These are phyloP conservation scores for Saksenaea oblongispora DNA, from an alignment of 371 early-diverging fungal genomes.

Conservation along the genomic window DNA sequence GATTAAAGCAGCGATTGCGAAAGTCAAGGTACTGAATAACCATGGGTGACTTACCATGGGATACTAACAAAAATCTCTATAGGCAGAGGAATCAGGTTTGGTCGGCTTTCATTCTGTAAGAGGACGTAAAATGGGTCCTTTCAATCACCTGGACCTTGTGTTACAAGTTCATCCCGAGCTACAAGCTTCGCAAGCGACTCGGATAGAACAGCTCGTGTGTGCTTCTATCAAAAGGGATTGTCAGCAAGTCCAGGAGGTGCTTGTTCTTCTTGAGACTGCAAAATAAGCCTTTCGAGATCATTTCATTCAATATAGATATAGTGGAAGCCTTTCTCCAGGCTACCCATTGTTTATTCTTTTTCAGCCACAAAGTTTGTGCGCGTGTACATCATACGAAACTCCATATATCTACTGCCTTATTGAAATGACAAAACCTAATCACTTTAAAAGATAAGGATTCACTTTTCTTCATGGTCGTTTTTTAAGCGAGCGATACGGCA, in stretches of 20 bases:
- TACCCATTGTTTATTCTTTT: background rate
- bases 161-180: slow-evolving; percentile 35
- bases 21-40: slow-evolving; percentile 30
- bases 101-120: slow-evolving; percentile 46
- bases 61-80: slow-evolving; percentile 1
- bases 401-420: background rate
- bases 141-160: slow-evolving; percentile 43
- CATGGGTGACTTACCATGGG: background rate
- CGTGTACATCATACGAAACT: background rate
- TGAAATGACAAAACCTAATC: no score
- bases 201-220: slow-evolving; percentile 32
- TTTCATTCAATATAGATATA: background rate
- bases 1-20: slow-evolving; percentile 19
- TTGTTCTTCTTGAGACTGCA: slow-evolving; percentile 36
- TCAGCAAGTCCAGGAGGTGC: slow-evolving; percentile 39
- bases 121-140: slow-evolving; percentile 50
- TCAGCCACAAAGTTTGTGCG: background rate
- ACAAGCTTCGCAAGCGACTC: slow-evolving; percentile 32
- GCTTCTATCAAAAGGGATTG: slow-evolving; percentile 26
- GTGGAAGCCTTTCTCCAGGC: background rate
- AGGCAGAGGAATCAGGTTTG: slow-evolving; percentile 32
- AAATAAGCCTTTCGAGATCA: slow-evolving; percentile 13
- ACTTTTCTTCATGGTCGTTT: no score
- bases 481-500: no score
- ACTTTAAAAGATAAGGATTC: no score